phyloP scores from a whole-genome alignment of 2,329 filamentous ascomycete species.

The Ophiosphaerella korrae region DNA sequence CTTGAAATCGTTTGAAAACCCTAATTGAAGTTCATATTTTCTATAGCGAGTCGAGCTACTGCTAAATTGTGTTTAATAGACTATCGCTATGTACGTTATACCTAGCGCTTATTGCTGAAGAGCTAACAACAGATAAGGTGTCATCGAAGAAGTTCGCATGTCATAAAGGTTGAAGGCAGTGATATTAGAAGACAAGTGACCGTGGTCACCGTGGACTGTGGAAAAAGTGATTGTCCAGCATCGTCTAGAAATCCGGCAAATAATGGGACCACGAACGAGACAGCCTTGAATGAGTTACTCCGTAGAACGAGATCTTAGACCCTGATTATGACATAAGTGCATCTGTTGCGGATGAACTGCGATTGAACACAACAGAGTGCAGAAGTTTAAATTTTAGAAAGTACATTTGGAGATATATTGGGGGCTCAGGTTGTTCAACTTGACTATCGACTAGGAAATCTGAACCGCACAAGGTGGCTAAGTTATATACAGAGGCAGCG shows the following conservation, averaged over 20 bases:
- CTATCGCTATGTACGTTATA: background rate
- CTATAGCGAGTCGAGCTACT: no score
- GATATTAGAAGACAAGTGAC: constrained; percentile 2
- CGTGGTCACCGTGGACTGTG: background rate
- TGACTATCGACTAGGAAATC: no score
- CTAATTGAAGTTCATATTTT: no score
- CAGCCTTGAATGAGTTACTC: background rate
- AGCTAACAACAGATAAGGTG: background rate
- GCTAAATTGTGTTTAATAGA: no score
- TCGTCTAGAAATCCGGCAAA: background rate
- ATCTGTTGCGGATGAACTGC: background rate
- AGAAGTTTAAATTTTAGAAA: background rate
- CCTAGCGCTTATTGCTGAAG: background rate
- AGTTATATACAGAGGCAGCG: no score
- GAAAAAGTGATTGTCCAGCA: background rate
- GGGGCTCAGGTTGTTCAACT: no score
- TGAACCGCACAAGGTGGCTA: no score
- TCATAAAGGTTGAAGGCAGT: background rate
- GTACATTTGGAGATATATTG: no score
- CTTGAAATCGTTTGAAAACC: no score
- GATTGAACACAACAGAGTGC: background rate
- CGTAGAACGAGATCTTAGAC: background rate
- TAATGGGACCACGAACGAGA: background rate
- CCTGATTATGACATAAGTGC: background rate
- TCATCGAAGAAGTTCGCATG: constrained; percentile 1